These are phyloP conservation scores for Candida qinlingensis DNA, from an alignment of 805 yeast species.

Conservation along the genomic window DNA sequence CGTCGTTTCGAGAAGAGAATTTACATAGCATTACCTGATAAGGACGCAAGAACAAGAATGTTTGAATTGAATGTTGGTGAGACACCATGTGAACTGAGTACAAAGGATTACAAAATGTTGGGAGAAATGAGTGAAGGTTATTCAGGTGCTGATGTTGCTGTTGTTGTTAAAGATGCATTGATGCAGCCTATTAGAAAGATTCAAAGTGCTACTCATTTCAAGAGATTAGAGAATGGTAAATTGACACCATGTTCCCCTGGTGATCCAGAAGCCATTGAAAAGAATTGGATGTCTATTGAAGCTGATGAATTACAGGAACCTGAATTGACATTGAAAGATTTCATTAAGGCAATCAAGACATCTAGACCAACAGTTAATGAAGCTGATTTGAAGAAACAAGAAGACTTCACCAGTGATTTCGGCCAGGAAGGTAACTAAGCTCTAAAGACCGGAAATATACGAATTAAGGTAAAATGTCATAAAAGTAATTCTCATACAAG, in stretches of 20 bases:
- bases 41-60: conserved; percentile 89
- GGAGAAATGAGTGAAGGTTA: conserved; percentile 96
- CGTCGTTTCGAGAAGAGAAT: conserved; percentile 95
- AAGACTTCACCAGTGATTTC: conserved; percentile 86
- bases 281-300: conserved; percentile 89
- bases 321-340: conserved; percentile 82
- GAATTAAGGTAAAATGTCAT: too few relatives aligned
- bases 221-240: conserved; percentile 45
- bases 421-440: conserved; percentile 91
- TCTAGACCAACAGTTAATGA: conserved; percentile 94
- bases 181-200: conserved; percentile 97
- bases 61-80: conserved; percentile 89
- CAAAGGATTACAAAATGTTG: conserved; percentile 68
- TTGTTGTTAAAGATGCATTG: conserved; percentile 92
- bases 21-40: conserved; percentile 91
- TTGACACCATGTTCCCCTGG: conserved; percentile 97
- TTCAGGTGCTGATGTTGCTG: conserved; percentile 96
- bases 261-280: conserved; percentile 77
- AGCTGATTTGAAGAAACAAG: conserved; percentile 74
- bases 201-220: conserved; percentile 94
- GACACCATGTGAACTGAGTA: conserved; percentile 74
- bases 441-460: too few relatives aligned
- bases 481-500: neutral
- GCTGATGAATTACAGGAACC: conserved; percentile 91
- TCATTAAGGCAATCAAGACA: conserved; percentile 83